phyloP scores from a whole-genome alignment of 208 protist species.

The Leishmania arabica region DNA sequence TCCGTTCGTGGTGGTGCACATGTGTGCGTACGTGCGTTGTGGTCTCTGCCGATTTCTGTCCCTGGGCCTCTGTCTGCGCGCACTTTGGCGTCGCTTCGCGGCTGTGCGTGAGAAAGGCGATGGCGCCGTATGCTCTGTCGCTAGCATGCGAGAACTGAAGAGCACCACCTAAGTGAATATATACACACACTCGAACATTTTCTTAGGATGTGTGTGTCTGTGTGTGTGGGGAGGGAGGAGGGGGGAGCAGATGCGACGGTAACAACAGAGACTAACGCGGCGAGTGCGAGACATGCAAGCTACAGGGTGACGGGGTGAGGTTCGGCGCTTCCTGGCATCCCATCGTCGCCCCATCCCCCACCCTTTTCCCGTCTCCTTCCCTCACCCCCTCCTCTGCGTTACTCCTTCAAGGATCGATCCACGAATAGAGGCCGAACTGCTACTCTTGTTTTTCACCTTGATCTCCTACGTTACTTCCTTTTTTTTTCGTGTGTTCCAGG shows the following conservation, averaged over 20 bases:
- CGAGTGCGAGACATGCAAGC: conserved; percentile 1
- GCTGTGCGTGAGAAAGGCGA: neutral
- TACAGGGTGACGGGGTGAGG: neutral
- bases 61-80: neutral
- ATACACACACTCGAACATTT: neutral
- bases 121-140: neutral
- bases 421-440: conserved; percentile 1
- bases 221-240: neutral
- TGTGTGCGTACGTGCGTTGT: neutral
- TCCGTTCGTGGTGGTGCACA: neutral
- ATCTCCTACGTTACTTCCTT: neutral
- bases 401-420: neutral
- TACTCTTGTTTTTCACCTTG: neutral
- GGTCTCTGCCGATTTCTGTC: neutral
- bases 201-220: neutral
- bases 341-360: neutral
- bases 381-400: neutral
- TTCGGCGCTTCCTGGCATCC: neutral
- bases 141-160: neutral
- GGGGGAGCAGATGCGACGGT: conserved; percentile 6
- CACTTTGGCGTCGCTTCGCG: neutral
- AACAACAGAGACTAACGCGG: conserved; percentile 12
- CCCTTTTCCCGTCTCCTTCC: neutral
- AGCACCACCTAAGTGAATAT: neutral
- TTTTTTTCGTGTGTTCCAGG: neutral